A percentile compares a stretch with the other conserved stretches of the same genome.
Conservation (phyloP, 768 basidiomycete species). For the Suillus alpinus region DNA sequence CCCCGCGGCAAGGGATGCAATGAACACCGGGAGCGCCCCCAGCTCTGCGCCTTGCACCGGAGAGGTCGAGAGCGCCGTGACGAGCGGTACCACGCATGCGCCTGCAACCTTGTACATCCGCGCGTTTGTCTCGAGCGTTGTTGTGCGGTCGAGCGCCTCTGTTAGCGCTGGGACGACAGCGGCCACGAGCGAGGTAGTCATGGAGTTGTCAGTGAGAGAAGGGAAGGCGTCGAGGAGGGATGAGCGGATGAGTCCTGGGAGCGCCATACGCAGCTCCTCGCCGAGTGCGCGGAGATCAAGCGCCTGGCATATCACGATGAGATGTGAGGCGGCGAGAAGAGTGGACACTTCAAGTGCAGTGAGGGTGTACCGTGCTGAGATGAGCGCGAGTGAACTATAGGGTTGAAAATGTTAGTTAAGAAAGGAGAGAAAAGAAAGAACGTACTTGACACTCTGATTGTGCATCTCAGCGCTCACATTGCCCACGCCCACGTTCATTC, state of each 20-base stretch:
- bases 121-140: conserved; percentile 64
- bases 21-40: conserved; percentile 22
- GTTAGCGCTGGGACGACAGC: conserved; percentile 41
- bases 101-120: conserved; percentile 73
- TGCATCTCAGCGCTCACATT: conserved; percentile 90
- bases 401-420: background rate
- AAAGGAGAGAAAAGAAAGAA: conserved; percentile 10
- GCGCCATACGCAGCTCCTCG: conserved; percentile 49
- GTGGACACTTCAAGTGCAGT: conserved; percentile 77
- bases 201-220: background rate
- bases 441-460: conserved; percentile 88
- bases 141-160: conserved; percentile 59
- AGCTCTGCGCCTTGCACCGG: conserved; percentile 18
- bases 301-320: conserved; percentile 80
- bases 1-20: conserved; percentile 13
- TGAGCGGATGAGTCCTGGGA: conserved; percentile 18
- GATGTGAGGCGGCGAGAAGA: conserved; percentile 68
- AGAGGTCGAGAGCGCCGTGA: conserved; percentile 40
- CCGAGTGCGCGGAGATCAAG: conserved; percentile 80
- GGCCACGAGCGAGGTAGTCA: background rate
- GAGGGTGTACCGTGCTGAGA: conserved; percentile 79
- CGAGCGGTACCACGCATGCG: conserved; percentile 55
- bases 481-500: conserved; percentile 78
- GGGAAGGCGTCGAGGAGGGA: background rate
- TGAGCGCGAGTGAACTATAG: conserved; percentile 72